Evolutionary conservation across 1,139 yeast species (phyloP).

Genomic region (Diutina siamensis): DNA sequence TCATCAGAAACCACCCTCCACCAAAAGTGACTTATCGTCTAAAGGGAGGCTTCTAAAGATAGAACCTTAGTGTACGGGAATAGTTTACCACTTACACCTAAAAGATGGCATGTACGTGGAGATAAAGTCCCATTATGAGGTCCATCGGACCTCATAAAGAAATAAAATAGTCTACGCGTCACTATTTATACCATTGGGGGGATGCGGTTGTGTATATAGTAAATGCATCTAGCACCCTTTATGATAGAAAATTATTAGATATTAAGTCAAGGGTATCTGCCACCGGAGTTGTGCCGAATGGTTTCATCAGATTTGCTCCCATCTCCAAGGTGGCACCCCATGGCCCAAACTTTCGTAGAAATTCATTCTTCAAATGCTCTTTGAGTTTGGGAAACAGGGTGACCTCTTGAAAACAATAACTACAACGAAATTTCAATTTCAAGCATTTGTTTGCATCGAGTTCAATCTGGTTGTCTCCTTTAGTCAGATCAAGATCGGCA

Average conservation of each 20-base stretch:
- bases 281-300: background rate
- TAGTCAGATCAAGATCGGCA: slow-evolving; percentile 13
- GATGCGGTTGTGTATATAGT: background rate
- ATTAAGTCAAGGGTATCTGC: background rate
- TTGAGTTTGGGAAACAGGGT: background rate
- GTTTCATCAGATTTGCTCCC: background rate
- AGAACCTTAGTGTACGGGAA: background rate
- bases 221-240: background rate
- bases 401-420: background rate
- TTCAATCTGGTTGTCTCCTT: background rate
- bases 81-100: slow-evolving; percentile 6
- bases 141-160: background rate
- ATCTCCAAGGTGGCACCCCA: background rate
- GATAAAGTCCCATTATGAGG: slow-evolving; percentile 1
- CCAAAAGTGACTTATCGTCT: background rate
- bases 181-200: background rate
- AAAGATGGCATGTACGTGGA: slow-evolving; percentile 3
- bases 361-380: background rate
- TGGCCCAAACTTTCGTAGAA: background rate
- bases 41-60: background rate
- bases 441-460: background rate
- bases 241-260: too few species aligned
- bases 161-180: background rate
- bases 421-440: background rate
- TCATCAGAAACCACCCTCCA: slow-evolving; percentile 2